Evolutionary conservation across 495 filamentous ascomycete genomes (phyloP).

Genomic region (Lichenothelia convexa): DNA sequence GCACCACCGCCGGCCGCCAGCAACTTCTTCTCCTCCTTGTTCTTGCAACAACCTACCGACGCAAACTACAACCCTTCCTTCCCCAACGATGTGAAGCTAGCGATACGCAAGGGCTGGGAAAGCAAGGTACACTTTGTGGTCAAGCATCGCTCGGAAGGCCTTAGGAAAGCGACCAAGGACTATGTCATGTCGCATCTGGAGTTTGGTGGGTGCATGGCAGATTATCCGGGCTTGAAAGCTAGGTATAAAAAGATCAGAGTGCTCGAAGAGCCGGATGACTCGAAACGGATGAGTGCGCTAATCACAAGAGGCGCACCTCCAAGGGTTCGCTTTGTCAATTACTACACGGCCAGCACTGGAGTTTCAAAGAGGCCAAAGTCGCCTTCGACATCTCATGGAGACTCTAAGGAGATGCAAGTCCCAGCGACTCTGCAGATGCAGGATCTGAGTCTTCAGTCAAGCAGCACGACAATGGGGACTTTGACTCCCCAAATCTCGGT

Average conservation of each 20-base stretch:
- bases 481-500: slow-evolving; percentile 26
- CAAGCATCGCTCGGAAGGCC: slow-evolving; percentile 55
- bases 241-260: slow-evolving; percentile 48
- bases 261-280: slow-evolving; percentile 47
- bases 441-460: slow-evolving; percentile 5
- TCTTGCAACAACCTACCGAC: slow-evolving; percentile 21
- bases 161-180: slow-evolving; percentile 48
- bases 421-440: slow-evolving; percentile 4
- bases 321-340: slow-evolving; percentile 67
- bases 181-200: slow-evolving; percentile 67
- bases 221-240: slow-evolving; percentile 47
- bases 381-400: slow-evolving; percentile 6
- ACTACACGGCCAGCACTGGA: slow-evolving; percentile 74
- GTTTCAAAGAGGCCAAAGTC: slow-evolving; percentile 30
- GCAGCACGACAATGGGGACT: slow-evolving; percentile 1
- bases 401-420: slow-evolving; percentile 1
- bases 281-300: slow-evolving; percentile 11
- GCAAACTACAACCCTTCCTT: slow-evolving; percentile 59
- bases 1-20: too few relatives aligned
- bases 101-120: slow-evolving; percentile 44
- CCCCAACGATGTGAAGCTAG: slow-evolving; percentile 46
- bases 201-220: slow-evolving; percentile 64
- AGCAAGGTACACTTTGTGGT: slow-evolving; percentile 59
- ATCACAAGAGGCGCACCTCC: slow-evolving; percentile 3
- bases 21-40: not conserved